Conservation (phyloP, 805 yeast genomes). For the Cyberlindnera mrakii region DNA sequence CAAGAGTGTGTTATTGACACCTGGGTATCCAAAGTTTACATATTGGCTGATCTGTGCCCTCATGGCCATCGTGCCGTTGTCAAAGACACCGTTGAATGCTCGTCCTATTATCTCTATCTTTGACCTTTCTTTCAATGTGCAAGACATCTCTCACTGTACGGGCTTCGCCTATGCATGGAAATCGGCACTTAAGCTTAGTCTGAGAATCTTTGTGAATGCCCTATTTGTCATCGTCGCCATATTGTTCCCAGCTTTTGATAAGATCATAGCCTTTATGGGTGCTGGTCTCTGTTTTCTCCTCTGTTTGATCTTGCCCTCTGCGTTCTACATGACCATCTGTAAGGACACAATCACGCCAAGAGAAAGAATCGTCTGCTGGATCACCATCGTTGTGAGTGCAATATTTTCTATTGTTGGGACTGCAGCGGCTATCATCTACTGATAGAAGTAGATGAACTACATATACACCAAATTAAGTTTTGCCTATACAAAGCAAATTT, state of each 20-base stretch:
- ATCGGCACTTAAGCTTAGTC: slow-evolving; percentile 9
- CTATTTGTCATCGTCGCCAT: slow-evolving; percentile 55
- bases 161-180: slow-evolving; percentile 17
- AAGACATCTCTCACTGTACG: slow-evolving; percentile 16
- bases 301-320: slow-evolving; percentile 72
- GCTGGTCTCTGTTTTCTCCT: slow-evolving; percentile 73
- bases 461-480: too few relatives aligned
- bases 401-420: slow-evolving; percentile 55
- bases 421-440: slow-evolving; percentile 38
- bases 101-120: slow-evolving; percentile 74
- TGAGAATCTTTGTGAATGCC: slow-evolving; percentile 44
- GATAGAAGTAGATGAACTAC: neutral
- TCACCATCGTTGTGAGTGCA: slow-evolving; percentile 39
- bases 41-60: slow-evolving; percentile 54
- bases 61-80: slow-evolving; percentile 78
- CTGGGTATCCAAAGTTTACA: slow-evolving; percentile 62
- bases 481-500: too few relatives aligned
- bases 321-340: slow-evolving; percentile 61
- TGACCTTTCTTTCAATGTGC: slow-evolving; percentile 43
- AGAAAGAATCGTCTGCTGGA: slow-evolving; percentile 35
- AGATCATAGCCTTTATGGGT: slow-evolving; percentile 75
- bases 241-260: slow-evolving; percentile 72
- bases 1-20: slow-evolving; percentile 58
- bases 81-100: slow-evolving; percentile 79
- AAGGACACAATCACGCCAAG: slow-evolving; percentile 32